phyloP scores from a whole-genome alignment of 2,329 filamentous ascomycete species.

The Apiospora kogelbergensis region DNA sequence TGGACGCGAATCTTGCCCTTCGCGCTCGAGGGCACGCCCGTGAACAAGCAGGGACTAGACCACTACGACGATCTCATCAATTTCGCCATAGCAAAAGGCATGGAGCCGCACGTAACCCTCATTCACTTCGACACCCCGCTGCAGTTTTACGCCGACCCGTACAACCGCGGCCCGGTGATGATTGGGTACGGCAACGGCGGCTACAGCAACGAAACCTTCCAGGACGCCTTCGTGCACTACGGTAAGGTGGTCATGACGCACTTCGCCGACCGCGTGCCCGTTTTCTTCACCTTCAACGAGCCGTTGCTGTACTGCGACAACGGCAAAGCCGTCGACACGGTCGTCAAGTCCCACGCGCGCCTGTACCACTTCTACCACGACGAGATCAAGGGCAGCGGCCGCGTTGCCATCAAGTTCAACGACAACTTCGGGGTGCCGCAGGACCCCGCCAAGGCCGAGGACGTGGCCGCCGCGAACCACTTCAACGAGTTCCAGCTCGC shows the following conservation, averaged over 20 bases:
- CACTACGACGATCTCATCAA: conserved; percentile 57
- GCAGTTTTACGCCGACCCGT: conserved; percentile 39
- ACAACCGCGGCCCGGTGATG: conserved; percentile 22
- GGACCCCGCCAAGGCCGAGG: conserved; percentile 36
- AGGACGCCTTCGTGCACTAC: conserved; percentile 53
- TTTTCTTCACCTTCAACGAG: conserved; percentile 56
- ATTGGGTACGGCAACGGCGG: conserved; percentile 42
- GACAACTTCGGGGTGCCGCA: conserved; percentile 51
- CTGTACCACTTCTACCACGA: conserved; percentile 55
- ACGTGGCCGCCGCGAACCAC: conserved; percentile 45
- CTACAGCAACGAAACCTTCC: conserved; percentile 46
- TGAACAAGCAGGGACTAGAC: conserved; percentile 49
- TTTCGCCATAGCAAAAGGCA: conserved; percentile 47
- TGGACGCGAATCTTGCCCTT: conserved; percentile 56
- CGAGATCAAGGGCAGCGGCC: conserved; percentile 49
- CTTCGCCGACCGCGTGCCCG: conserved; percentile 50
- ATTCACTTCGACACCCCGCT: conserved; percentile 50
- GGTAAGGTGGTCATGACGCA: conserved; percentile 51
- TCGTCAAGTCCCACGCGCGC: conserved; percentile 48
- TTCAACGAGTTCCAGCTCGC: conserved; percentile 49
- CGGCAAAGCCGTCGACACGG: conserved; percentile 32
- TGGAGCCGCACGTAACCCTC: conserved; percentile 48
- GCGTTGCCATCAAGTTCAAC: conserved; percentile 50
- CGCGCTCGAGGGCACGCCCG: conserved; percentile 46
- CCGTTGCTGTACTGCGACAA: conserved; percentile 35